A percentile compares a stretch with the other conserved stretches of the same genome.
Conservation (phyloP, 495 filamentous ascomycete genomes). For the Lindgomyces ingoldianus region DNA sequence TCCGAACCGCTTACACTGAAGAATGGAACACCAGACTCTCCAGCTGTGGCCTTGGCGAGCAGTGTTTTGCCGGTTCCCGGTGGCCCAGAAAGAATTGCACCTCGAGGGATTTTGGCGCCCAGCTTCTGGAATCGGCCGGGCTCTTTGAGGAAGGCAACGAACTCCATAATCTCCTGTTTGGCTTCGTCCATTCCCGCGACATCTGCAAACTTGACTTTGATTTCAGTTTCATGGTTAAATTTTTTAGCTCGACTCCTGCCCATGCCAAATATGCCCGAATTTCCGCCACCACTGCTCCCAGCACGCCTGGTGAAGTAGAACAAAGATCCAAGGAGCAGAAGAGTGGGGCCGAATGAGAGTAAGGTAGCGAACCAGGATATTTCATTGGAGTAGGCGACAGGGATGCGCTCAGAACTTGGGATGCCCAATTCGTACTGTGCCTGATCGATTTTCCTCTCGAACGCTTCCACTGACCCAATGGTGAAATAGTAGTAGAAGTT, state of each 20-base stretch:
- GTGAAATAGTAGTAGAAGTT: constrained; percentile 89
- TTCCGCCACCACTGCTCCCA: constrained; percentile 63
- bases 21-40: constrained; percentile 96
- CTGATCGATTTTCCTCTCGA: constrained; percentile 82
- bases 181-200: constrained; percentile 99
- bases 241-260: constrained; percentile 92
- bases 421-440: constrained; percentile 86
- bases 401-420: constrained; percentile 80
- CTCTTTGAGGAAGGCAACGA: constrained; percentile 91
- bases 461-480: constrained; percentile 90
- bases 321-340: constrained; percentile 79
- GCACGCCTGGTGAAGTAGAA: constrained; percentile 71
- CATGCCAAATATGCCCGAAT: constrained; percentile 87
- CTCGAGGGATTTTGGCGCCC: constrained; percentile 95
- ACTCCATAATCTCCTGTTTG: constrained; percentile 98
- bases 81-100: constrained; percentile 92
- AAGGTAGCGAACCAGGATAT: constrained; percentile 63
- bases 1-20: constrained; percentile 98
- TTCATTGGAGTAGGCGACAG: constrained; percentile 81
- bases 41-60: constrained; percentile 94
- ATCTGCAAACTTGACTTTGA: constrained; percentile 96
- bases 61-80: constrained; percentile 98
- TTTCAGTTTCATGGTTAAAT: constrained; percentile 93
- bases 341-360: constrained; percentile 79
- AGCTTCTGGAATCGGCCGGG: constrained; percentile 88